A percentile compares a stretch with the other conserved stretches of the same genome.
Evolutionary conservation across 2,329 filamentous ascomycete species (phyloP).

Genomic region (Cytospora paraplurivora): DNA sequence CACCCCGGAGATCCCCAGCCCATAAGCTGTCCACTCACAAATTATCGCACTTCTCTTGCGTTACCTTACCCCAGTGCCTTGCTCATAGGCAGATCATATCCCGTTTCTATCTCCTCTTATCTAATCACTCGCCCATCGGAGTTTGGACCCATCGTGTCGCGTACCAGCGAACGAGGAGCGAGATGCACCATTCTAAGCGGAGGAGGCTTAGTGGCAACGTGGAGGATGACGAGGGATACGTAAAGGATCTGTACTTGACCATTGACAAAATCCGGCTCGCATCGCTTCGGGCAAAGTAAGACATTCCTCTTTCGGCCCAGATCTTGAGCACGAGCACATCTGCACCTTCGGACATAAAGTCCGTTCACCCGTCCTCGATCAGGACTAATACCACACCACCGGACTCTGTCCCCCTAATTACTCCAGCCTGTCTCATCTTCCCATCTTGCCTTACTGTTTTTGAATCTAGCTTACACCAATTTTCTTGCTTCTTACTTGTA

Average conservation of each 20-base stretch:
- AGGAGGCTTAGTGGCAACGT: slow-evolving; percentile 19
- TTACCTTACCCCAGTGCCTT: not conserved
- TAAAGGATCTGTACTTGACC: slow-evolving; percentile 25
- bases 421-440: not conserved
- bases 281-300: slow-evolving; percentile 26
- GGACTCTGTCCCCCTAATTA: not conserved
- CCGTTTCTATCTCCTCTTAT: not conserved
- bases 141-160: not conserved
- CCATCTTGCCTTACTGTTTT: not conserved
- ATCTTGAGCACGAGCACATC: not conserved
- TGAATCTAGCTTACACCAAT: slow-evolving; percentile 10
- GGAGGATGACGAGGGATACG: slow-evolving; percentile 27
- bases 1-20: slow-evolving; percentile 26
- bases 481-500: not conserved
- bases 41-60: not conserved
- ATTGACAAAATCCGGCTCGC: slow-evolving; percentile 27
- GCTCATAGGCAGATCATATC: not conserved
- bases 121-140: not conserved
- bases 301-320: not conserved
- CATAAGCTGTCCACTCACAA: slow-evolving; percentile 11
- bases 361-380: not conserved
- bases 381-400: not conserved
- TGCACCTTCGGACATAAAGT: not conserved
- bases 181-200: slow-evolving; percentile 22
- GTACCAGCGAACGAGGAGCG: not conserved